Conservation (phyloP, 805 yeast species). For the Metschnikowia arizonensis region DNA sequence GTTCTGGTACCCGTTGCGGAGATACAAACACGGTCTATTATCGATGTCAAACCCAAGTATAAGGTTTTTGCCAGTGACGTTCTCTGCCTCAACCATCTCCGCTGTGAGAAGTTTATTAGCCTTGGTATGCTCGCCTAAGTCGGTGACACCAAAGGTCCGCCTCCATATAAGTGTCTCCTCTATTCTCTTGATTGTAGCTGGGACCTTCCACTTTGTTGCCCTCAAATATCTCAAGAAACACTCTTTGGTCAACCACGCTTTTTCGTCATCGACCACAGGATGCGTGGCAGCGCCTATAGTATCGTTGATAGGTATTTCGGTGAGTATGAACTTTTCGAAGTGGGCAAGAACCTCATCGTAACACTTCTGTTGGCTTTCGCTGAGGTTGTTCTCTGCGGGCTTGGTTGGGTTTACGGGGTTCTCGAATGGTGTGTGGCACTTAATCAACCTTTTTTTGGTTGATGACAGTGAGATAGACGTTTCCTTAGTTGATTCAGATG, state of each 20-base stretch:
- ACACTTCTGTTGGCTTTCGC: slow-evolving; percentile 28
- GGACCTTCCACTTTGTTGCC: slow-evolving; percentile 49
- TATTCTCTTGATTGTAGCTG: slow-evolving; percentile 42
- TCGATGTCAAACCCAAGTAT: slow-evolving; percentile 52
- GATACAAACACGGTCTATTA: slow-evolving; percentile 49
- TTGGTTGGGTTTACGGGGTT: slow-evolving; percentile 34
- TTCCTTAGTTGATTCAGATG: slow-evolving; percentile 15
- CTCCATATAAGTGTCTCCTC: slow-evolving; percentile 52
- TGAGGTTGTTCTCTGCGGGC: slow-evolving; percentile 28
- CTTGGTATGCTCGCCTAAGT: slow-evolving; percentile 26
- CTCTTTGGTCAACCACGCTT: slow-evolving; percentile 48
- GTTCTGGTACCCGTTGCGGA: slow-evolving; percentile 53
- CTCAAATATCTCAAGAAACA: slow-evolving; percentile 49
- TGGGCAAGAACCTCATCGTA: slow-evolving; percentile 28
- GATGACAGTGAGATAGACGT: slow-evolving; percentile 12
- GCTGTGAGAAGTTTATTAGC: slow-evolving; percentile 32
- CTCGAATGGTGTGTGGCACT: slow-evolving; percentile 38
- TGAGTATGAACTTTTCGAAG: slow-evolving; percentile 24
- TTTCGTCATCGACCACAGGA: slow-evolving; percentile 31
- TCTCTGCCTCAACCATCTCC: slow-evolving; percentile 44
- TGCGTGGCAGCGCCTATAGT: slow-evolving; percentile 21
- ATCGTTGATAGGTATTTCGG: slow-evolving; percentile 31
- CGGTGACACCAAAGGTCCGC: slow-evolving; percentile 47
- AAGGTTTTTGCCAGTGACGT: slow-evolving; percentile 51
- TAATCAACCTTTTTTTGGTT: slow-evolving; percentile 24